Conservation (phyloP, 306 rosid species). For the Hippophae rhamnoides region DNA sequence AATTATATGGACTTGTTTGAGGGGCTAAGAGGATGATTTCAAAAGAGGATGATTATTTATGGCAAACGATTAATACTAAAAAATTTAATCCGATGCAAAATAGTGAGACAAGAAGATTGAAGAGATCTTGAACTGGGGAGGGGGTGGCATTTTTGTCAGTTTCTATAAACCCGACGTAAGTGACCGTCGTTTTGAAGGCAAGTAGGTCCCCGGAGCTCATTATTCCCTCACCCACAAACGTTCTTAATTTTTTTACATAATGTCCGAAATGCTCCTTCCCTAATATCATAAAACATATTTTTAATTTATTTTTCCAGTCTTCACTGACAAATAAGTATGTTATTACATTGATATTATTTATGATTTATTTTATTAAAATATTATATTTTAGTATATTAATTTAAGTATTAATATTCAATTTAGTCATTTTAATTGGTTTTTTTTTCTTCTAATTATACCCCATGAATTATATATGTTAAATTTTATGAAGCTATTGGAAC, state of each 20-base stretch:
- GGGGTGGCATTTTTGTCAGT: conserved; percentile 65
- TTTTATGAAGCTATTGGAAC: too few species aligned
- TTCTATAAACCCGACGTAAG: conserved; percentile 48
- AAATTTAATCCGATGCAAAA: conserved; percentile 23
- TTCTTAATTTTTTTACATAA: not conserved
- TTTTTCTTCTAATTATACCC: too few species aligned
- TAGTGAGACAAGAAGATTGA: conserved; percentile 51
- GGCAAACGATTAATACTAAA: conserved; percentile 14
- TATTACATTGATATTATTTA: too few species aligned
- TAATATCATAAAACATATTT: not conserved
- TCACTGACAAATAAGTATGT: too few species aligned
- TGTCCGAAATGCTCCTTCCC: conserved; percentile 14
- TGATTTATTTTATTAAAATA: too few species aligned
- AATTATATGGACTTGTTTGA: not conserved
- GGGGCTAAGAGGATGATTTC: conserved; percentile 7
- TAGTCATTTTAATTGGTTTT: too few species aligned
- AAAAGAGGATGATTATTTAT: not conserved
- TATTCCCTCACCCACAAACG: conserved; percentile 37
- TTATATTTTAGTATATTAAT: too few species aligned
- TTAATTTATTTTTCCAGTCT: not conserved
- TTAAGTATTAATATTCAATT: too few species aligned
- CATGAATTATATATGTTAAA: too few species aligned
- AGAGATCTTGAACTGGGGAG: conserved; percentile 63
- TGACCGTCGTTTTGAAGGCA: conserved; percentile 70
- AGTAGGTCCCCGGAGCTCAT: conserved; percentile 41